A percentile compares a stretch with the other conserved stretches of the same genome.
Conservation (phyloP, 106 monocot genomes). For the Dioscorea zingiberensis region DNA sequence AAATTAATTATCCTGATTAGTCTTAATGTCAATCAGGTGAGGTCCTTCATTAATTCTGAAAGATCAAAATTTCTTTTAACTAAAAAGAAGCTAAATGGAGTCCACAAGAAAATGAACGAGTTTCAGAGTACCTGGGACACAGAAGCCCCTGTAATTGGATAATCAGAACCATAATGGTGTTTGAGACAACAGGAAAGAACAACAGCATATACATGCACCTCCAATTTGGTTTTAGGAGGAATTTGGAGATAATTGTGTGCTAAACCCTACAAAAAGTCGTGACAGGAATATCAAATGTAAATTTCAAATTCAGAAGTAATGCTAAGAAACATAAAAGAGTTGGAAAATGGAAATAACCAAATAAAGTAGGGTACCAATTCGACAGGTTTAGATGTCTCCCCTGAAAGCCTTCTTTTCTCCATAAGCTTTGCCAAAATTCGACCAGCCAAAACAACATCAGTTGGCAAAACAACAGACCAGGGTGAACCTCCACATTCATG, state of each 20-base stretch:
- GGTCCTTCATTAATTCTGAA: not conserved
- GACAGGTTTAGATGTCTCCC: conserved; percentile 5
- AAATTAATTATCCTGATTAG: too few species aligned
- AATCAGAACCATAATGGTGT: conserved; percentile 22
- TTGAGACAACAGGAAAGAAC: conserved; percentile 67
- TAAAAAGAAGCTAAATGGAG: too few species aligned
- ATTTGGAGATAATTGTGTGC: conserved; percentile 54
- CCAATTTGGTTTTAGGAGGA: conserved; percentile 54
- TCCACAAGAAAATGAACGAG: not conserved
- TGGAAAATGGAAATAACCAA: not conserved
- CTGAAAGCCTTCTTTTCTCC: conserved; percentile 24
- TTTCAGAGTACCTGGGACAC: conserved; percentile 55
- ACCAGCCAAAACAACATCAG: conserved; percentile 78
- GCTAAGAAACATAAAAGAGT: too few species aligned
- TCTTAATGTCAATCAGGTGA: not conserved
- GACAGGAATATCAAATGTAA: too few species aligned
- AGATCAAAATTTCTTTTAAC: not conserved
- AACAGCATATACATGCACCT: conserved; percentile 67
- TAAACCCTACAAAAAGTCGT: conserved; percentile 45
- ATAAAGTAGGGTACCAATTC: conserved; percentile 23
- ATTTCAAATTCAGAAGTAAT: too few species aligned
- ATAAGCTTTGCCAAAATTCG: conserved; percentile 46
- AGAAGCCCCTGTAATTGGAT: conserved; percentile 29
- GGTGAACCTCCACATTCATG: conserved; percentile 92
- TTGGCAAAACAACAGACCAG: conserved; percentile 83